Base-by-base conservation (phyloP, 768 basidiomycete genomes). In the Coprinellus micaceus region DNA sequence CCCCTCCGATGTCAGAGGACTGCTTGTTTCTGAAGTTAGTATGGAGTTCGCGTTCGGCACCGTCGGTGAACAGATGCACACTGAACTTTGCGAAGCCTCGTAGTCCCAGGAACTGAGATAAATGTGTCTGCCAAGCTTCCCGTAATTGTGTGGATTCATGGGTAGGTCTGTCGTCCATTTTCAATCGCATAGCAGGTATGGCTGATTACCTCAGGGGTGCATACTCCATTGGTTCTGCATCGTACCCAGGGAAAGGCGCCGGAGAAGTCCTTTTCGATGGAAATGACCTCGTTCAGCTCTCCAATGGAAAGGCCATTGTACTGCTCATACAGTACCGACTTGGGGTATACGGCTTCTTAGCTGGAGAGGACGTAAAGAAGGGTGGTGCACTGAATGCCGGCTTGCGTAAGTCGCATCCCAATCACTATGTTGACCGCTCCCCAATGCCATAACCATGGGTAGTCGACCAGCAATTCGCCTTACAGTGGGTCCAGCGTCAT, bases 311-410 rank as follows among this genome's bases (percentile, higher is more conserved):
- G 1, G 67, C 74, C 1, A 65, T 79, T 0, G 69, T 68, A 4
- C 75, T 78, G 9, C 52, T 73, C 17, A 71, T 76, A 12, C 77
- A 79, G 58, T 79, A 79, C 53, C 70, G 77, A 15, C 56, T 81
- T 1, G 77, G 78, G 2, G 56, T 77, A 3, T 77, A 74, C 57
- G 79, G 79, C 5, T 82, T 80, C 63, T 62, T 82, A 25, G 56
- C 80, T 21, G 78, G 80, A 1, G 58, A 65, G 39, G 62, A 69
- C 22, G 71, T 81, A 6, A 76, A 82, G 49, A 61, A 69, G 7
- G 66, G 66, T 10, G 81, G 81, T 5, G 70, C 61, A 2, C 60
- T 79, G 52, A 82, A 82, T 39, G 78, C 76, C 13, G 81, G 79
- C n/a, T 60, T 82, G 43, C 65, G 80, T 81, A 55, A 53, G 76